Conservation (phyloP, 768 basidiomycete species). For the Wakefieldia striispora region DNA sequence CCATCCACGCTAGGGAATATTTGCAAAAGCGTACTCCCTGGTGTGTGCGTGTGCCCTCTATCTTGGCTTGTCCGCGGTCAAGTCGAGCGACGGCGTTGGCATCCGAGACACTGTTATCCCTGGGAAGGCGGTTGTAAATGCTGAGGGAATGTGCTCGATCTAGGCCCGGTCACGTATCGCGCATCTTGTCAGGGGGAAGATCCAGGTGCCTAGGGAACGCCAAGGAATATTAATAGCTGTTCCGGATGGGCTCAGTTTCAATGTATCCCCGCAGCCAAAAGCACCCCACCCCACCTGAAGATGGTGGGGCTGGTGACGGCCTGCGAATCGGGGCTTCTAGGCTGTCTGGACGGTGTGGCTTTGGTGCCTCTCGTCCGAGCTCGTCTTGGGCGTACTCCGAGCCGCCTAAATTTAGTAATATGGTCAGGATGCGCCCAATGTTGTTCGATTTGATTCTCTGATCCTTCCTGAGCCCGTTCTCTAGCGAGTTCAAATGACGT, state of each 20-base stretch:
- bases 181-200: slow-evolving; percentile 48
- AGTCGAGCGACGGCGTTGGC: slow-evolving; percentile 66
- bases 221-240: slow-evolving; percentile 35
- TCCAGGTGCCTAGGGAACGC: slow-evolving; percentile 49
- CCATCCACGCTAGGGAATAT: slow-evolving; percentile 84
- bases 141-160: slow-evolving; percentile 24
- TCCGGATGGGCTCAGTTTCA: not conserved
- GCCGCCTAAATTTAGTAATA: slow-evolving; percentile 22
- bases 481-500: slow-evolving; percentile 63
- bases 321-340: slow-evolving; percentile 72
- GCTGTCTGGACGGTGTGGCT: slow-evolving; percentile 55
- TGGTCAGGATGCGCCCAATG: slow-evolving; percentile 43
- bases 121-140: slow-evolving; percentile 39
- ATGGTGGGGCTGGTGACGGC: slow-evolving; percentile 42
- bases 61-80: slow-evolving; percentile 67
- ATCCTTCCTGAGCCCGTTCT: slow-evolving; percentile 43
- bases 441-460: slow-evolving; percentile 30
- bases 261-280: slow-evolving; percentile 38
- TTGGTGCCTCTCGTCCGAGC: slow-evolving; percentile 28
- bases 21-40: slow-evolving; percentile 74
- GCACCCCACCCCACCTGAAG: slow-evolving; percentile 16
- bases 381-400: slow-evolving; percentile 38
- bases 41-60: slow-evolving; percentile 78
- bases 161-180: slow-evolving; percentile 1
- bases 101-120: slow-evolving; percentile 61